Evolutionary conservation across 768 basidiomycete genomes (phyloP).

Genomic region (Hemileccinum impolitum): DNA sequence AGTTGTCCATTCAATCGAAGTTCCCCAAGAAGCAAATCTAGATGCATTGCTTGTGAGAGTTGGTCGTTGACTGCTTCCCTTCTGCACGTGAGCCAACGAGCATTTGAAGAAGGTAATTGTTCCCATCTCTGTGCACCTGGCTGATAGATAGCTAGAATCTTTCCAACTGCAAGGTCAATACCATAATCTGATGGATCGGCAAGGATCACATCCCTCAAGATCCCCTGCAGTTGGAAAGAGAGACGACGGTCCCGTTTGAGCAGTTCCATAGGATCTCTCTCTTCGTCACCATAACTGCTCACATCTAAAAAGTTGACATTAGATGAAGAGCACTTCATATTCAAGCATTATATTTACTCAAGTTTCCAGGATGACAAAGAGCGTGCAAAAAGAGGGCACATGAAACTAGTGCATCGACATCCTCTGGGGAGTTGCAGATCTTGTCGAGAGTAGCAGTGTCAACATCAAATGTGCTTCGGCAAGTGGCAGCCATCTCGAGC

Average conservation of each 20-base stretch:
- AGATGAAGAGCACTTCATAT: too few relatives aligned
- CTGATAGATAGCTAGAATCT: constrained; percentile 6
- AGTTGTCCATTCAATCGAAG: too few relatives aligned
- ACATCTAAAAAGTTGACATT: too few relatives aligned
- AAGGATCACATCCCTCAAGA: neutral
- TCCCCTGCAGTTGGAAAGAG: constrained; percentile 15
- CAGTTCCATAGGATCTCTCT: too few relatives aligned
- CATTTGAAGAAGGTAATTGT: neutral
- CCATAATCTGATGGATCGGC: neutral
- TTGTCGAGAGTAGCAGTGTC: neutral
- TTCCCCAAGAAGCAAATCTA: constrained; percentile 4
- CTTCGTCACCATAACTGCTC: too few relatives aligned
- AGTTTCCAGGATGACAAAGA: too few relatives aligned
- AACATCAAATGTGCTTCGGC: constrained; percentile 28
- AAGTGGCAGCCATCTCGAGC: constrained; percentile 34
- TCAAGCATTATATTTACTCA: too few relatives aligned
- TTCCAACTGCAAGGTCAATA: constrained; percentile 11
- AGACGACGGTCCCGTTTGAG: constrained; percentile 23
- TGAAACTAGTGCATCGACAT: neutral
- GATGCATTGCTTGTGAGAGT: constrained; percentile 11
- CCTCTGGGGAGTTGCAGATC: neutral
- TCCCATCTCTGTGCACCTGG: constrained; percentile 11
- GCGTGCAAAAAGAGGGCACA: constrained; percentile 23
- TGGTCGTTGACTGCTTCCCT: constrained; percentile 3
- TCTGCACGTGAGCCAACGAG: constrained; percentile 12